Base-by-base conservation (phyloP, 352 stramenopile genomes). In the Pythium scleroteichum region DNA sequence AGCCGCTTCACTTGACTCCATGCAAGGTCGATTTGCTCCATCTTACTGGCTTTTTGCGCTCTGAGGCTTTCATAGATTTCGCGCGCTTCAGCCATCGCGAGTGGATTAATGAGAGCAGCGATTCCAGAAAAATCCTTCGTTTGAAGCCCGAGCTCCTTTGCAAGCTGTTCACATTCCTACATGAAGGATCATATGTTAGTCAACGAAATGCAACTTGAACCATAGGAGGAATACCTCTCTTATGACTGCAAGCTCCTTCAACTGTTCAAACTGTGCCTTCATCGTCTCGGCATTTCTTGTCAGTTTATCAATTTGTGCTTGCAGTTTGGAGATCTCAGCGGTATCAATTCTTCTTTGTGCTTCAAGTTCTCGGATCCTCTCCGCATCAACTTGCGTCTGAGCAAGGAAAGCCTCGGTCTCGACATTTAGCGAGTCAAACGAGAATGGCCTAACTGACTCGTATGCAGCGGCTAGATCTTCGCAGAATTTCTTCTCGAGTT, bases 1-100 rank as follows among this genome's bases (percentile, higher is more conserved):
- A 94, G 52, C 7, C 53, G 54, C 26, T 71, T 76, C 9, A 94
- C 66, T 39, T 57, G 58, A 53, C n/a, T 40, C 39, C 79, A 84
- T 1, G 57, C 59, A 14, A 35, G 8, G 8, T 64, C 54, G 17
- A 69, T 69, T 9, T 46, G 48, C 17, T 64, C 55, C 39, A 55
- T 22, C 13, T 59, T 54, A 12, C 45, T 27, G 6, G 51, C 59
- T 51, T 55, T 63, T 20, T 53, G 49, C 3, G 44, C 53, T 4
- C 49, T 29, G 32, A 53, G 44, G 9, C 29, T 53, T 14, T 61
- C 53, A 20, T 32, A 44, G 5, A 53, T 47, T 29, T 61, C 20
- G 4, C 44, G 42, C 1, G 53, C 53, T 53, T 53, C 29, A 23
- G 49, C 17, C 13, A 61, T 53, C 13, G 53, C 53, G 7, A 47